Conservation (phyloP, 2,329 filamentous ascomycete genomes). For the Claviceps digitariae region DNA sequence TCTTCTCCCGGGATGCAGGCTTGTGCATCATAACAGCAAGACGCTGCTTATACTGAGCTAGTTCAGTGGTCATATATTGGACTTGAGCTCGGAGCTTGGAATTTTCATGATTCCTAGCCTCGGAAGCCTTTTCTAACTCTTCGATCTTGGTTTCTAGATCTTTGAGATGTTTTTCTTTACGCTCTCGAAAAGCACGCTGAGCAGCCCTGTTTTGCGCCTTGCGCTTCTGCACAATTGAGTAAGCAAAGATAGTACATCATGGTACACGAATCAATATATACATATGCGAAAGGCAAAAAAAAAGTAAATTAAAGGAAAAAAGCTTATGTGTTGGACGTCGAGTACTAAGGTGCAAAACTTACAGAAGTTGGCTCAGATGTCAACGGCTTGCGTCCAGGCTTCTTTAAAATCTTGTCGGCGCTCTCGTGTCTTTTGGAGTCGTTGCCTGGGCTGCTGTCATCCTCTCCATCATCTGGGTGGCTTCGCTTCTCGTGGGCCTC, state of each 20-base stretch:
- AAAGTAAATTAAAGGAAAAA: not conserved
- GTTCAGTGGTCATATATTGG: slow-evolving; percentile 70
- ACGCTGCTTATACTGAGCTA: slow-evolving; percentile 83
- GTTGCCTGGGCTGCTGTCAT: slow-evolving; percentile 35
- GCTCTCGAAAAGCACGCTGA: slow-evolving; percentile 84
- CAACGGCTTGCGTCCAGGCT: slow-evolving; percentile 88
- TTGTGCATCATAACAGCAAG: slow-evolving; percentile 44
- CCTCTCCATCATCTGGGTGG: slow-evolving; percentile 56
- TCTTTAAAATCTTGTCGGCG: slow-evolving; percentile 80
- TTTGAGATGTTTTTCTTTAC: slow-evolving; percentile 84
- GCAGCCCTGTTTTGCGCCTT: slow-evolving; percentile 94
- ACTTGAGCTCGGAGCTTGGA: slow-evolving; percentile 71
- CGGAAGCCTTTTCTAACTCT: slow-evolving; percentile 68
- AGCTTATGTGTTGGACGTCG: not conserved
- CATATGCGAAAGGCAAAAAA: not conserved
- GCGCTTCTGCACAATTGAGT: slow-evolving; percentile 50
- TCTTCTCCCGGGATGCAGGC: slow-evolving; percentile 25
- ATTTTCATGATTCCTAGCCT: slow-evolving; percentile 77
- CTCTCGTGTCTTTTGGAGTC: slow-evolving; percentile 62
- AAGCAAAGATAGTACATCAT: not conserved
- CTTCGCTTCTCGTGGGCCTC: slow-evolving; percentile 54
- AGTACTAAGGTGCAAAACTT: slow-evolving; percentile 29
- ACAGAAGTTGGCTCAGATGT: slow-evolving; percentile 93
- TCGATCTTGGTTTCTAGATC: slow-evolving; percentile 69
- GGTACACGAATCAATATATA: not conserved